phyloP scores from a whole-genome alignment of 345 rosid genomes.

The Isatis tinctoria region DNA sequence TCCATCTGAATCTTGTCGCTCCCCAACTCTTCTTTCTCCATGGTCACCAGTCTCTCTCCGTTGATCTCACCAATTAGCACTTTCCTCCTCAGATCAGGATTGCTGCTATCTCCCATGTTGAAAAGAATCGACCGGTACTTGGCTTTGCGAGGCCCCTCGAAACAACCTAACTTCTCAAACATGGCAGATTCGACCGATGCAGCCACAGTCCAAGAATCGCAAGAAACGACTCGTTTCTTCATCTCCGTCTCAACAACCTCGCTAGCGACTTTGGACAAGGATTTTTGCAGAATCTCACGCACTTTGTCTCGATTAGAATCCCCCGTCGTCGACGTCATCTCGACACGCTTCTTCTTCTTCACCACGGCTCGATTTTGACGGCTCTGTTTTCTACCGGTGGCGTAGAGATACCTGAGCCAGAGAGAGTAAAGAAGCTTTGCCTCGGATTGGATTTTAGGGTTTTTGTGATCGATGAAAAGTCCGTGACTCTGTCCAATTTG shows the following conservation, averaged over 20 bases:
- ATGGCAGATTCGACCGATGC: neutral
- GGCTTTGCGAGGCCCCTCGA: neutral
- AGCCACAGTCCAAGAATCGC: constrained; percentile 11
- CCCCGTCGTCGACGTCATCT: neutral
- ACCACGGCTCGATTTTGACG: neutral
- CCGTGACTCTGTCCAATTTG: neutral
- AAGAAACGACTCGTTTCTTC: constrained; percentile 2
- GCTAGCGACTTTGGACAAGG: constrained; percentile 5
- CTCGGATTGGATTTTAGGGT: neutral
- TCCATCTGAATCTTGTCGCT: constrained; percentile 17
- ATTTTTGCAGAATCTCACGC: constrained; percentile 13
- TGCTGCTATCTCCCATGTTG: constrained; percentile 19
- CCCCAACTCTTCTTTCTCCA: constrained; percentile 17
- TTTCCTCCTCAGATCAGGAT: constrained; percentile 23
- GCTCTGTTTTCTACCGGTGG: neutral
- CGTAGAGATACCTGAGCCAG: constrained; percentile 11
- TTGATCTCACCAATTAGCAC: constrained; percentile 8
- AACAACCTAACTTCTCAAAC: constrained; percentile 6
- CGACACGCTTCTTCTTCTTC: neutral
- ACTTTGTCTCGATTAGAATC: constrained; percentile 19
- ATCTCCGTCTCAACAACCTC: constrained; percentile 8
- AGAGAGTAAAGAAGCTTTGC: neutral
- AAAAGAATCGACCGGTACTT: constrained; percentile 18
- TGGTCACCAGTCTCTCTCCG: constrained; percentile 15
- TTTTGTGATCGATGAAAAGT: neutral